Conservation (phyloP, 169 alveolate species). For the Babesia caballi region DNA sequence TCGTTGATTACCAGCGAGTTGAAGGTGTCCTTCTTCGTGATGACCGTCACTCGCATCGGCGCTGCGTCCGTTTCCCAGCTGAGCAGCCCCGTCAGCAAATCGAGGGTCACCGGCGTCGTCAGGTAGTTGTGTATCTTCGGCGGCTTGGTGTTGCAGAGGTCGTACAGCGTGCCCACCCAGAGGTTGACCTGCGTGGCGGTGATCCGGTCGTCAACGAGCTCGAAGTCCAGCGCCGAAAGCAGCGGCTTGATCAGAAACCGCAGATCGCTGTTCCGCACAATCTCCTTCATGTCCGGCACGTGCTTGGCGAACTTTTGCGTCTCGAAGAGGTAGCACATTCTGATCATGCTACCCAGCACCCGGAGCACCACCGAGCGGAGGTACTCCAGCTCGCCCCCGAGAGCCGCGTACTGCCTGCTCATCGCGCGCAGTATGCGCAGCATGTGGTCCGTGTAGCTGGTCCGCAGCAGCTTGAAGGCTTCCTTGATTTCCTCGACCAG, state of each 20-base stretch:
- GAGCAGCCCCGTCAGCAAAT: not conserved
- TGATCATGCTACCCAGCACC: not conserved
- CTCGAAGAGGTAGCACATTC: slow-evolving; percentile 11
- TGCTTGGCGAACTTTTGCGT: not conserved
- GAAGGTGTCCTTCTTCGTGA: slow-evolving; percentile 12
- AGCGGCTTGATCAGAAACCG: slow-evolving; percentile 11
- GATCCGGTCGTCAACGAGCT: not conserved
- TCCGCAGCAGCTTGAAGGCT: not conserved
- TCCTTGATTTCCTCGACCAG: not conserved
- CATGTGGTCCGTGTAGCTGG: slow-evolving; percentile 8
- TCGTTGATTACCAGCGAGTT: not conserved
- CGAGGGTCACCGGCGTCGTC: not conserved
- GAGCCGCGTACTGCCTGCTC: not conserved
- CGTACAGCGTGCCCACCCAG: slow-evolving; percentile 5
- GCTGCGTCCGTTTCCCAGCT: not conserved
- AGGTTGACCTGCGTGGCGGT: slow-evolving; percentile 4
- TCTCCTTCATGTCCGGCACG: slow-evolving; percentile 3
- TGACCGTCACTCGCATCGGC: not conserved
- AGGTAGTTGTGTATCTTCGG: slow-evolving; percentile 19
- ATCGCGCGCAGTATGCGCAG: not conserved
- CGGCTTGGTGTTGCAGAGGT: slow-evolving; percentile 6
- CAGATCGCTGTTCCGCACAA: not conserved
- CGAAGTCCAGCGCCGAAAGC: not conserved
- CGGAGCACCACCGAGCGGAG: not conserved
- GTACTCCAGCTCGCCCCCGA: not conserved